Conservation (phyloP, 23 red algal species). For the Gracilariopsis chorda region DNA sequence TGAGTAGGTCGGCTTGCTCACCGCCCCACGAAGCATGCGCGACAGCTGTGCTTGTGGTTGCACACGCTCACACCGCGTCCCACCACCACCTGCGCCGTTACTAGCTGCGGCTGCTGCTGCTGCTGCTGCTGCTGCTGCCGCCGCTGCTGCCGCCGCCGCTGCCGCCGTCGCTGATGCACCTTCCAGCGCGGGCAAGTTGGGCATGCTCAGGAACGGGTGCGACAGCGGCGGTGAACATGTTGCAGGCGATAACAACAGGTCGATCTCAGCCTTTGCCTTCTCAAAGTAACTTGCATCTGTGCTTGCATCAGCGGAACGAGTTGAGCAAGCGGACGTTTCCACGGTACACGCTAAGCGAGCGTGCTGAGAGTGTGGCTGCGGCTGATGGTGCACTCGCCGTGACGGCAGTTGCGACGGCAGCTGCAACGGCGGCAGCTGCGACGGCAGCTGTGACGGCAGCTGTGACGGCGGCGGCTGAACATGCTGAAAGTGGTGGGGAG, state of each 20-base stretch:
- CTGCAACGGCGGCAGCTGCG: neutral
- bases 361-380: neutral
- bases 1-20: too few relatives aligned
- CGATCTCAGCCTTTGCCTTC: slow-evolving; percentile 2
- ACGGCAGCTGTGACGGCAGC: neutral
- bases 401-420: neutral
- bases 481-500: neutral
- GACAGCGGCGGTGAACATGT: neutral
- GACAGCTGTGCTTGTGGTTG: neutral
- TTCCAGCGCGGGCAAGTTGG: neutral
- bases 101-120: neutral
- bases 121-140: neutral
- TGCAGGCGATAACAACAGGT: neutral
- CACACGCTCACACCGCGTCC: neutral
- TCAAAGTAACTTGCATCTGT: neutral
- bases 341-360: neutral
- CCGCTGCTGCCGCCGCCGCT: neutral
- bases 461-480: neutral
- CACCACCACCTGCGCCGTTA: neutral
- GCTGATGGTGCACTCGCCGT: neutral
- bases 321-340: neutral
- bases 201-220: neutral
- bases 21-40: neutral
- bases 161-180: neutral
- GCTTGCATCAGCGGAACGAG: neutral